phyloP scores from a whole-genome alignment of 148 eudicot species.

The Rhododendron kiyosumense region DNA sequence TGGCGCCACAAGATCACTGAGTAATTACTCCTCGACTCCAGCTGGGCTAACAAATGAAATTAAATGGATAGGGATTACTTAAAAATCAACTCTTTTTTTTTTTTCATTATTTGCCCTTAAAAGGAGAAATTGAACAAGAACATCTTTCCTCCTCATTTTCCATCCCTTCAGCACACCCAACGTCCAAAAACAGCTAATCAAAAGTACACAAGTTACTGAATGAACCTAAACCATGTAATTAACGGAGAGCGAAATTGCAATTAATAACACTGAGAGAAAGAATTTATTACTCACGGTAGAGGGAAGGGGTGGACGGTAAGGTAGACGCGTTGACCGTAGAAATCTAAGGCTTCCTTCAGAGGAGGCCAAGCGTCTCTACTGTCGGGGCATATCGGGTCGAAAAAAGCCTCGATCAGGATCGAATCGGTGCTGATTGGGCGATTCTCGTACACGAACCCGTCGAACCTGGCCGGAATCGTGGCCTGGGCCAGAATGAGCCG shows the following conservation, averaged over 20 bases:
- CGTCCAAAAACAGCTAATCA: background rate
- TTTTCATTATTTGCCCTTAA: background rate
- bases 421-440: conserved; percentile 25
- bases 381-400: conserved; percentile 94
- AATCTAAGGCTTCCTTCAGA: conserved; percentile 50
- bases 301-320: conserved; percentile 76
- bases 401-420: conserved; percentile 71
- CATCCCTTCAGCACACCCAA: background rate
- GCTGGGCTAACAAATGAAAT: background rate
- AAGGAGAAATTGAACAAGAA: background rate
- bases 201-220: background rate
- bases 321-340: conserved; percentile 47
- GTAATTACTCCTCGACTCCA: no score
- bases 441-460: conserved; percentile 69
- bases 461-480: conserved; percentile 40
- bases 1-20: no score
- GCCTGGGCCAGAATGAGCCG: background rate
- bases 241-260: background rate
- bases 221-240: background rate
- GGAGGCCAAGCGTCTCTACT: conserved; percentile 82
- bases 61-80: background rate
- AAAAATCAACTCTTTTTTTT: background rate
- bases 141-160: background rate
- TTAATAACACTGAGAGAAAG: background rate
- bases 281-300: conserved; percentile 45